Base-by-base conservation (phyloP, 805 yeast genomes). In the Saccharomycopsis sp. region DNA sequence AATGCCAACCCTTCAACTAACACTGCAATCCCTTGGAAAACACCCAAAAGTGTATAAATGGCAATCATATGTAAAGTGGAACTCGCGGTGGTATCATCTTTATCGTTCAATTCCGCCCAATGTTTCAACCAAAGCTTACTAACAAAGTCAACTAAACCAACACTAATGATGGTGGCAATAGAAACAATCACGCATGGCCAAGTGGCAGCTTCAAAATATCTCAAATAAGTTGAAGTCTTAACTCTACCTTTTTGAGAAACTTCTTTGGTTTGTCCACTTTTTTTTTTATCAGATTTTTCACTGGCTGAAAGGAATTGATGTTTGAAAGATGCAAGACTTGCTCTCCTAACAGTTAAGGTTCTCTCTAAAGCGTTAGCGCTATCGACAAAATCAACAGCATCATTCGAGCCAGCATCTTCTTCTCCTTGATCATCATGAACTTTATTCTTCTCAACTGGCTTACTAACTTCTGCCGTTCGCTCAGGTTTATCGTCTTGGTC, bases 111-210 rank as follows among this genome's bases (percentile, higher is more conserved):
- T 53, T 80, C 85, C 1, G 87, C 74, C 89, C 89, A 81, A 49
- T 71, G 65, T 52, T 80, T 81, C 53, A 81, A 65, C 81, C 85
- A 79, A 56, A 75, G 76, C 56, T 74, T 78, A 38, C 76, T 75
- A 6, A 65, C 61, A 19, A 67, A 53, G 16, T 62, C 60, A 38
- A 62, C 56, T 11, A 72, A 59, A 14, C 69, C 66, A 3, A 63
- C 52, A 26, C 61, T 23, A 53, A 67, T 53, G 57, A 70, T 51
- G 34, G 60, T 50, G 37, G 60, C 53, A 51, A 77, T 54, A 40
- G 68, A 59, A 1, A 66, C 42, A n/a, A 59, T n/a, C 21, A 72
- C 72, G 27, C 82, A 81, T 1, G 57, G 23, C 26, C 64, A 53
- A 4, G 79, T 74, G 59, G 86, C 80, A 1, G 88, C 82, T 47